A percentile compares a stretch with the other conserved stretches of the same genome.
Evolutionary conservation across 2,329 filamentous ascomycete genomes (phyloP).

Genomic region (Thermomyces lanuginosus): DNA sequence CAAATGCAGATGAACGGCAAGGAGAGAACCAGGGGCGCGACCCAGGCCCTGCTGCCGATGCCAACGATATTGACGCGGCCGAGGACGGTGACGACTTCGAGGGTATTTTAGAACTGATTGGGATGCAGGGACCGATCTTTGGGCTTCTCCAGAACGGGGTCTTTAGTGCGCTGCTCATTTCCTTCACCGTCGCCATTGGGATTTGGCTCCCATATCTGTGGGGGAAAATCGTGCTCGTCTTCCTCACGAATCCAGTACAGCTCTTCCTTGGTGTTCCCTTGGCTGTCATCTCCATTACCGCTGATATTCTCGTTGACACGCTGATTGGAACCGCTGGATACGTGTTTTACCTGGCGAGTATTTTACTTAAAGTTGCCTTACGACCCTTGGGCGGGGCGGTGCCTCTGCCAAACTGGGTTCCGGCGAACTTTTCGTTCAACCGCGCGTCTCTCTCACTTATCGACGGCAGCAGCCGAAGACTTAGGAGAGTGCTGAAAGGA

Average conservation of each 20-base stretch:
- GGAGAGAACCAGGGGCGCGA: slow-evolving; percentile 24
- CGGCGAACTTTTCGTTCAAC: slow-evolving; percentile 20
- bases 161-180: slow-evolving; percentile 82
- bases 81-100: slow-evolving; percentile 83
- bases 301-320: slow-evolving; percentile 66
- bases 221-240: slow-evolving; percentile 66
- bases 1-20: slow-evolving; percentile 21
- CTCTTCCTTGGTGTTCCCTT: slow-evolving; percentile 52
- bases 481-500: slow-evolving; percentile 21
- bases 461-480: slow-evolving; percentile 24
- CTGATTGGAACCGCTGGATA: slow-evolving; percentile 48
- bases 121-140: slow-evolving; percentile 83
- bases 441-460: slow-evolving; percentile 27
- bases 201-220: slow-evolving; percentile 86
- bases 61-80: slow-evolving; percentile 39
- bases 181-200: slow-evolving; percentile 67
- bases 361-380: slow-evolving; percentile 18
- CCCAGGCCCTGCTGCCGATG: slow-evolving; percentile 48
- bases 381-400: slow-evolving; percentile 19
- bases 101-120: slow-evolving; percentile 86
- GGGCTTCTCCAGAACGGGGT: slow-evolving; percentile 87
- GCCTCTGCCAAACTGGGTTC: slow-evolving; percentile 21
- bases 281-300: slow-evolving; percentile 52
- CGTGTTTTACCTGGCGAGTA: slow-evolving; percentile 24
- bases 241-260: slow-evolving; percentile 61